Percentiles rank a stretch among this genome's conserved stretches.
These are phyloP conservation scores for Poa pratensis DNA, from an alignment of 176 grass and related monocot species.

Conservation along the genomic window DNA sequence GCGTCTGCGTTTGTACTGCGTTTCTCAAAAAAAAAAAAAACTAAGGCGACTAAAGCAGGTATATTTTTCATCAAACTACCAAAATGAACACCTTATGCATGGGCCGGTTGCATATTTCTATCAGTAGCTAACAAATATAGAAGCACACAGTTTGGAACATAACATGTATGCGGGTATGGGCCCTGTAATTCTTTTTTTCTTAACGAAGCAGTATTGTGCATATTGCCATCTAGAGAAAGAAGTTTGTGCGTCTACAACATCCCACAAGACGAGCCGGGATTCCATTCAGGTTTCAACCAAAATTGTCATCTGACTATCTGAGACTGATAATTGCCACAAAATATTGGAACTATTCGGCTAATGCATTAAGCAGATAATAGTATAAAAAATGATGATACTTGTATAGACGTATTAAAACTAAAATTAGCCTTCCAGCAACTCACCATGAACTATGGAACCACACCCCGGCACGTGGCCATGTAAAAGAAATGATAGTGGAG, in stretches of 20 bases:
- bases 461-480: constrained; percentile 36
- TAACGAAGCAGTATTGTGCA: not conserved
- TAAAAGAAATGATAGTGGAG: constrained; percentile 48
- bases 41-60: not conserved
- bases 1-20: too few relatives aligned
- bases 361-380: not conserved
- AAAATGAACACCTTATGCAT: not conserved
- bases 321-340: not conserved
- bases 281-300: not conserved
- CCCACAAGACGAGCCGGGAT: not conserved
- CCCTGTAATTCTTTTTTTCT: not conserved
- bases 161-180: not conserved
- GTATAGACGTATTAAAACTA: not conserved
- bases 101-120: not conserved
- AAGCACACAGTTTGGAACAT: not conserved
- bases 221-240: constrained; percentile 23
- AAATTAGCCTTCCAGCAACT: constrained; percentile 9
- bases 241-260: not conserved
- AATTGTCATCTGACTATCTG: not conserved
- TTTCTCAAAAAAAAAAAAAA: too few relatives aligned
- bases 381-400: not conserved
- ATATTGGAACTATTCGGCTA: not conserved
- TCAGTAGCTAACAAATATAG: not conserved
- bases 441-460: constrained; percentile 9
- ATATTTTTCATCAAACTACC: not conserved